phyloP scores from a whole-genome alignment of 2,329 filamentous ascomycete genomes.

The Dactylella cylindrospora region DNA sequence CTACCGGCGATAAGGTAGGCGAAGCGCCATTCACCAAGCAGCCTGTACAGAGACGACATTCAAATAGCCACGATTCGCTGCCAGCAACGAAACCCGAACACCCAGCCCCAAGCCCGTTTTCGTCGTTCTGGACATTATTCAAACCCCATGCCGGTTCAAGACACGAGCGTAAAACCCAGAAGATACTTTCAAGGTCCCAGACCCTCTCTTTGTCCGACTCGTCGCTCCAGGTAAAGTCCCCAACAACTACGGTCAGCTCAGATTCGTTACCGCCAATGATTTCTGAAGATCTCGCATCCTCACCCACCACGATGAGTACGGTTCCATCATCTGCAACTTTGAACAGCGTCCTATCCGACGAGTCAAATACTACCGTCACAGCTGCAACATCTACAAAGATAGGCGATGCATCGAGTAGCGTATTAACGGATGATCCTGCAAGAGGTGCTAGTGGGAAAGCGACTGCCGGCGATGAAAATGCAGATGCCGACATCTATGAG shows the following conservation, averaged over 20 bases:
- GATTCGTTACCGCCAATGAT: conserved; percentile 4
- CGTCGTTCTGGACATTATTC: conserved; percentile 35
- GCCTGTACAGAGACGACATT: conserved; percentile 21
- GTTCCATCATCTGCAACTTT: conserved; percentile 22
- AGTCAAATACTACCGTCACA: conserved; percentile 14
- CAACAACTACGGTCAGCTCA: conserved; percentile 1
- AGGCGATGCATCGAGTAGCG: conserved; percentile 6
- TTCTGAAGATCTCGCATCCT: conserved; percentile 12
- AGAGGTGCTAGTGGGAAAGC: conserved; percentile 17
- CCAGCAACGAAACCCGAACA: conserved; percentile 21
- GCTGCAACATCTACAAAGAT: conserved; percentile 7
- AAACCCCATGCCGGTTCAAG: conserved; percentile 34
- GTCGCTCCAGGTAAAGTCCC: not conserved
- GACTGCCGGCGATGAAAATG: conserved; percentile 25
- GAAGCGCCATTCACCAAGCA: conserved; percentile 32
- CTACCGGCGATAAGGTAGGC: not conserved
- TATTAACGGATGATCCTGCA: conserved; percentile 26
- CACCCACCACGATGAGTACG: conserved; percentile 11
- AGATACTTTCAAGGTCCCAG: conserved; percentile 34
- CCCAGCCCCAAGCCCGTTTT: conserved; percentile 20
- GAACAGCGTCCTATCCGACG: conserved; percentile 1
- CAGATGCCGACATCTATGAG: conserved; percentile 33
- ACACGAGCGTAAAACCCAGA: conserved; percentile 32
- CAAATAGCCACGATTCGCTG: conserved; percentile 15
- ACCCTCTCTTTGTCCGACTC: conserved; percentile 5